Conservation (phyloP, 2,329 filamentous ascomycete genomes). For the Delphinella strobiligena region DNA sequence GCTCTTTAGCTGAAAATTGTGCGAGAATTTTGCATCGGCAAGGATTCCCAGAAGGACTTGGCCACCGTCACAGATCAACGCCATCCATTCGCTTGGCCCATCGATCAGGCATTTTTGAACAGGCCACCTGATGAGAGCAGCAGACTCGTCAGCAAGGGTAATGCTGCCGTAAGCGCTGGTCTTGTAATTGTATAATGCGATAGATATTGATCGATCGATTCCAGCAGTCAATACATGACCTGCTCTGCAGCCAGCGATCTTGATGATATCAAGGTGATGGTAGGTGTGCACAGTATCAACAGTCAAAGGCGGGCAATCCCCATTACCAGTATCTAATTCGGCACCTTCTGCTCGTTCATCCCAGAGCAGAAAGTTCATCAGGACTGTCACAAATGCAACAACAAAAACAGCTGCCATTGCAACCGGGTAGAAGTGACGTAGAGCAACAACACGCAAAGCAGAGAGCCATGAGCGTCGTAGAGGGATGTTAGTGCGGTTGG, state of each 20-base stretch:
- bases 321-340: constrained; percentile 31
- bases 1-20: constrained; percentile 42
- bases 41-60: constrained; percentile 54
- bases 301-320: constrained; percentile 42
- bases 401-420: constrained; percentile 50
- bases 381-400: constrained; percentile 51
- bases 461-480: constrained; percentile 40
- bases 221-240: constrained; percentile 59
- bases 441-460: constrained; percentile 33
- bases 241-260: constrained; percentile 48
- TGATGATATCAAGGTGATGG: constrained; percentile 58
- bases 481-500: constrained; percentile 49
- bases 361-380: constrained; percentile 66
- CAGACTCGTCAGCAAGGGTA: constrained; percentile 10
- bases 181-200: constrained; percentile 3
- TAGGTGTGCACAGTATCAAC: constrained; percentile 48
- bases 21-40: constrained; percentile 42
- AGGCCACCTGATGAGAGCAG: constrained; percentile 18
- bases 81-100: constrained; percentile 51
- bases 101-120: constrained; percentile 51
- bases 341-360: constrained; percentile 40
- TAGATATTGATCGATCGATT: constrained; percentile 45
- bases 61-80: constrained; percentile 48
- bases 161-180: constrained; percentile 9
- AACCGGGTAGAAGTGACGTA: constrained; percentile 60